Conservation (phyloP, 306 rosid species). For the Vigna nakashimae region DNA sequence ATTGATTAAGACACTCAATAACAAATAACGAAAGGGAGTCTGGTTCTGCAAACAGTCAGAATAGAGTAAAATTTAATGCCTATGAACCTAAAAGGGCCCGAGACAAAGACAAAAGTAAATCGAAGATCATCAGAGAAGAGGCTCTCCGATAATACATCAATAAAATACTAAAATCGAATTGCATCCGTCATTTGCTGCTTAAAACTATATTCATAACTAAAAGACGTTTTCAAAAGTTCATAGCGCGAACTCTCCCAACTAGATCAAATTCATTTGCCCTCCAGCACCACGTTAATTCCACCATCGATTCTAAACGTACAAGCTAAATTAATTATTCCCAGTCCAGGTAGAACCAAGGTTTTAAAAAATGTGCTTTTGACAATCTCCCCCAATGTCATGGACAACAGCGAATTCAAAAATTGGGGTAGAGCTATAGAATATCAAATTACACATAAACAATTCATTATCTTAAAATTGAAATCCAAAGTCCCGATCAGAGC, state of each 20-base stretch:
- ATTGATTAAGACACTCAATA: background rate
- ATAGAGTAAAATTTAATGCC: background rate
- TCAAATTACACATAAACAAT: slow-evolving; percentile 10
- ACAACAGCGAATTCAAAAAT: background rate
- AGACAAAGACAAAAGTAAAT: background rate
- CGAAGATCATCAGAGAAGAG: background rate
- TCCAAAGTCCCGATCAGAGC: background rate
- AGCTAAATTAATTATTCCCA: background rate
- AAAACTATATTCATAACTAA: background rate
- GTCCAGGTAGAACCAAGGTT: background rate
- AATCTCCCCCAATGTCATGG: background rate
- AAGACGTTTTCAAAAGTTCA: slow-evolving; percentile 21
- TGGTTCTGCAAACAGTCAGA: slow-evolving; percentile 11
- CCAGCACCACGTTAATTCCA: background rate
- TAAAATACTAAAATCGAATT: background rate
- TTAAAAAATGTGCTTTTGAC: background rate
- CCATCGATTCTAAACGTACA: background rate
- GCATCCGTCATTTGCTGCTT: background rate
- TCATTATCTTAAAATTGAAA: slow-evolving; percentile 8
- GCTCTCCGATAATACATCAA: background rate
- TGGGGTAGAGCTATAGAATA: background rate
- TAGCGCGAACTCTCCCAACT: slow-evolving; percentile 3
- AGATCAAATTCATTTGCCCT: slow-evolving; percentile 1
- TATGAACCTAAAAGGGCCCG: background rate
- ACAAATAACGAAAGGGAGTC: background rate